Evolutionary conservation across 2,329 filamentous ascomycete species (phyloP).

Genomic region (Raffaelea albimanens): DNA sequence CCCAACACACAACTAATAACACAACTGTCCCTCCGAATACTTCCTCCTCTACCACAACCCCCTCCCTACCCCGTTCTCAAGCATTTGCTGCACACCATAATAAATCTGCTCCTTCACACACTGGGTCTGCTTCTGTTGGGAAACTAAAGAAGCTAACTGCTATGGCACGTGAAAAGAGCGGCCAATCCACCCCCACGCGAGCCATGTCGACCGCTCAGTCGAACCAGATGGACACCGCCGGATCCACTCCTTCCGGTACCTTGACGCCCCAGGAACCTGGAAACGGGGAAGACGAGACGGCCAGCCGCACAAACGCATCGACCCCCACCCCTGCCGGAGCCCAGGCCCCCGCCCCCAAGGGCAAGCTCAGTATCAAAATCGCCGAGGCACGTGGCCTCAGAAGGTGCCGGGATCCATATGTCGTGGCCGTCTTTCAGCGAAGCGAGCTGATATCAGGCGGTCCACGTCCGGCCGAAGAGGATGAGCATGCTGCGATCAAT

Average conservation of each 20-base stretch:
- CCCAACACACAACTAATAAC: too few relatives aligned
- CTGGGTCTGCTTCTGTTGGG: conserved; percentile 52
- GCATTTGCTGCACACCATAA: neutral
- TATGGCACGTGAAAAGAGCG: conserved; percentile 75
- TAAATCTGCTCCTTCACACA: conserved; percentile 21
- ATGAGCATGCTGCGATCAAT: conserved; percentile 39
- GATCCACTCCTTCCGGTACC: conserved; percentile 13
- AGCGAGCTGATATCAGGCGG: conserved; percentile 93
- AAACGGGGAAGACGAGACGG: conserved; percentile 22
- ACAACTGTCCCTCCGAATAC: too few relatives aligned
- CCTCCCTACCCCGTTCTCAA: conserved; percentile 15
- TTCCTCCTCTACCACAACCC: conserved; percentile 28
- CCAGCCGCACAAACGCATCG: conserved; percentile 40
- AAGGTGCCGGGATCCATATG: conserved; percentile 81
- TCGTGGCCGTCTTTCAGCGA: conserved; percentile 92
- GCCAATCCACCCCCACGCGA: conserved; percentile 80
- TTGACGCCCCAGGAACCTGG: conserved; percentile 26
- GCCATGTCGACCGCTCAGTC: conserved; percentile 61
- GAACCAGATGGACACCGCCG: conserved; percentile 32
- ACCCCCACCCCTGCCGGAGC: conserved; percentile 44
- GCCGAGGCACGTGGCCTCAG: conserved; percentile 74
- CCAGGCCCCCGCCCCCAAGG: conserved; percentile 64
- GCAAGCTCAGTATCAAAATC: conserved; percentile 84
- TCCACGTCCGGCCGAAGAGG: conserved; percentile 54
- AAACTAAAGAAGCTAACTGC: conserved; percentile 83